A percentile compares a stretch with the other conserved stretches of the same genome.
These are phyloP conservation scores for Saturnispora kantuleensis DNA, from an alignment of 805 yeast species.

Conservation along the genomic window DNA sequence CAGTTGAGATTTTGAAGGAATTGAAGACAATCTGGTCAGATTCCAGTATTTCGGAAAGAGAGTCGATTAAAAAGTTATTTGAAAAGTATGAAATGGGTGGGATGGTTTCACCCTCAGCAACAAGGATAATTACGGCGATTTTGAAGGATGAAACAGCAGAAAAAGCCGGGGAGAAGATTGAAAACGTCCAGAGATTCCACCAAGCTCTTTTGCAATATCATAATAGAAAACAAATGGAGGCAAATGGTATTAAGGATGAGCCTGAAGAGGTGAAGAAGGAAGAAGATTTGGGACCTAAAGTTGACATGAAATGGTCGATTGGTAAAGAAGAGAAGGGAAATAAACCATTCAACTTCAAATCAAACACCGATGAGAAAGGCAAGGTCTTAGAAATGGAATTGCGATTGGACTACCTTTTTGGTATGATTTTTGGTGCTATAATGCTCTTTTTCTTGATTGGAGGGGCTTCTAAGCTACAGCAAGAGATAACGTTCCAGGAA, in stretches of 20 bases:
- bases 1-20: constrained; percentile 15
- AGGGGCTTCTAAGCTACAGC: constrained; percentile 19
- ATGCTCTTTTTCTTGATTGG: constrained; percentile 17
- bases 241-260: constrained; percentile 16
- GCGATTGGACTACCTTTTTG: constrained; percentile 11
- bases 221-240: constrained; percentile 20
- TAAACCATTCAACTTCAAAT: constrained; percentile 9
- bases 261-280: constrained; percentile 13
- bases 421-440: constrained; percentile 6
- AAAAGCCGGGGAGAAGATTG: constrained; percentile 23
- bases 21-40: constrained; percentile 22
- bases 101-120: constrained; percentile 22
- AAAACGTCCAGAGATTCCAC: constrained; percentile 24
- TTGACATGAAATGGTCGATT: constrained; percentile 8
- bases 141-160: constrained; percentile 19
- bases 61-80: constrained; percentile 16
- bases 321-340: constrained; percentile 3
- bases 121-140: constrained; percentile 21
- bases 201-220: constrained; percentile 24
- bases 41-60: constrained; percentile 13
- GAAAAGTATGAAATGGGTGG: constrained; percentile 26
- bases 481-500: constrained; percentile 47
- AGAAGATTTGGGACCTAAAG: constrained; percentile 1
- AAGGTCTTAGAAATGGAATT: constrained; percentile 14
- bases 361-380: constrained; percentile 8